These are phyloP conservation scores for Cladophialophora exuberans DNA, from an alignment of 2,329 filamentous ascomycete genomes.

Conservation along the genomic window DNA sequence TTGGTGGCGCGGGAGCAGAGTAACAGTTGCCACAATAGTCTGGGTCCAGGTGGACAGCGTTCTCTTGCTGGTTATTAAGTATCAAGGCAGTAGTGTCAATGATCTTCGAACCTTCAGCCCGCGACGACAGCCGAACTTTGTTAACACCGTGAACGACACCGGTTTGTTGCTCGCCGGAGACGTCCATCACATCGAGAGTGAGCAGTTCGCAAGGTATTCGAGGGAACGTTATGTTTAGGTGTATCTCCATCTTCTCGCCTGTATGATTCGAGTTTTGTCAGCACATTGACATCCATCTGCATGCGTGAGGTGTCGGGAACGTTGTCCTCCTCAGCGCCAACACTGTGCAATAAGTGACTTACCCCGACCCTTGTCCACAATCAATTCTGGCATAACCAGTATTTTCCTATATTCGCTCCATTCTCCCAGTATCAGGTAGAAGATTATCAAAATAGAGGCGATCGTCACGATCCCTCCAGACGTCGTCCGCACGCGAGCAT, in stretches of 20 bases:
- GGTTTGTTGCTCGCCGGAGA: constrained; percentile 94
- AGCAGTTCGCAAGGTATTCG: constrained; percentile 91
- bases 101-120: constrained; percentile 72
- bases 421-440: constrained; percentile 92
- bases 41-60: constrained; percentile 81
- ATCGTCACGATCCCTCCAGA: constrained; percentile 96
- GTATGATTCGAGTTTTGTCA: constrained; percentile 19
- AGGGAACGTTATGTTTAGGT: constrained; percentile 95
- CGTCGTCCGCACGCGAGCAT: constrained; percentile 93
- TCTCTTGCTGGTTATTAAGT: constrained; percentile 66
- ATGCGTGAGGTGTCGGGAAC: neutral
- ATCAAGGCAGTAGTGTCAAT: constrained; percentile 72
- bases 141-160: constrained; percentile 90
- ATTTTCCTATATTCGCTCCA: constrained; percentile 91
- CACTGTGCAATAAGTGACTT: no score
- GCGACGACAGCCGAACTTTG: constrained; percentile 80
- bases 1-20: constrained; percentile 73
- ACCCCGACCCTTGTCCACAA: constrained; percentile 97
- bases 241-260: constrained; percentile 99
- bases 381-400: constrained; percentile 84
- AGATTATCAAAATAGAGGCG: constrained; percentile 80
- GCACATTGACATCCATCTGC: neutral
- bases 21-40: constrained; percentile 94
- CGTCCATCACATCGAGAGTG: constrained; percentile 98
- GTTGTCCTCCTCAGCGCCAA: no score